These are phyloP conservation scores for Sporothrix mexicana DNA, from an alignment of 2,329 filamentous ascomycete genomes.

Conservation along the genomic window DNA sequence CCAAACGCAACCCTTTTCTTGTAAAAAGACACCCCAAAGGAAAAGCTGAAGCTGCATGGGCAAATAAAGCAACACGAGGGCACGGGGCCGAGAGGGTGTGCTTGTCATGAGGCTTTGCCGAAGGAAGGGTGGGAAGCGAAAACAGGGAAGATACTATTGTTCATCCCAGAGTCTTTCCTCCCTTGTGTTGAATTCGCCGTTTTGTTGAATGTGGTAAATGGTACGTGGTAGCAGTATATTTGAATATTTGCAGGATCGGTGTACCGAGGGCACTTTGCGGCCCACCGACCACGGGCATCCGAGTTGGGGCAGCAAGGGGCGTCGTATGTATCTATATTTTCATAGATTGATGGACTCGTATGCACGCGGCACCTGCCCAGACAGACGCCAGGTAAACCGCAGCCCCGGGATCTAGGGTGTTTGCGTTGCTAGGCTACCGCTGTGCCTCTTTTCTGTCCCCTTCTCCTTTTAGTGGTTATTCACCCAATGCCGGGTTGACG, in stretches of 20 bases:
- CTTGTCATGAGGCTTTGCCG: neutral
- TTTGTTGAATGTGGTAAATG: no score
- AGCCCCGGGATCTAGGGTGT: neutral
- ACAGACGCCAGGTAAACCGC: slow-evolving; percentile 5
- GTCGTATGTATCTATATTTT: neutral
- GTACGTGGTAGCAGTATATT: neutral
- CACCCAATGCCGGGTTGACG: neutral
- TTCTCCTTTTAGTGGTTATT: neutral
- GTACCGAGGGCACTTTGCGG: slow-evolving; percentile 10
- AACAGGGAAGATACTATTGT: neutral
- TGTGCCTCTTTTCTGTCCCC: neutral
- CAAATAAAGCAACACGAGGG: neutral
- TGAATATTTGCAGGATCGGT: slow-evolving; percentile 15
- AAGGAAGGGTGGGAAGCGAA: neutral
- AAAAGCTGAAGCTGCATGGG: neutral
- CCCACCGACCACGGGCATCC: slow-evolving; percentile 1
- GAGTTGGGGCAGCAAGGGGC: neutral
- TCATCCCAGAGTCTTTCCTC: neutral
- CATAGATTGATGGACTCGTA: neutral
- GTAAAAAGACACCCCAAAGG: no score
- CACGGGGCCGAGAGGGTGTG: neutral
- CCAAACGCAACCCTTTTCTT: neutral
- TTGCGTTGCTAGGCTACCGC: neutral
- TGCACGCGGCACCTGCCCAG: neutral
- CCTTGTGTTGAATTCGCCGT: no score